A percentile compares a stretch with the other conserved stretches of the same genome.
Evolutionary conservation across 2,329 filamentous ascomycete genomes (phyloP).

Genomic region (Ophiostoma tasmaniense): DNA sequence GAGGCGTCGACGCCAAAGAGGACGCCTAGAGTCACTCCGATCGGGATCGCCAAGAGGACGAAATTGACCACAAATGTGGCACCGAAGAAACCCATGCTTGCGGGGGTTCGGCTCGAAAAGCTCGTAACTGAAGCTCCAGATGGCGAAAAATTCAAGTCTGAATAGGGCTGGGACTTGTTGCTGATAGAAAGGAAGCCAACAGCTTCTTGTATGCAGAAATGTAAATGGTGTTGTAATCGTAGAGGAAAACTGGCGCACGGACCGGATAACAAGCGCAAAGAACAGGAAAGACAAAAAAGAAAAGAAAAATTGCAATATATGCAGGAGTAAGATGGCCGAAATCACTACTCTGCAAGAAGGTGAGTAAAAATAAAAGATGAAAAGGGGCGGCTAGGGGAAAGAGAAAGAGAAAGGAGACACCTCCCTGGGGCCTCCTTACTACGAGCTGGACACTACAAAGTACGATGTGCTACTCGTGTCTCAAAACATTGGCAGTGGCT

Average conservation of each 20-base stretch:
- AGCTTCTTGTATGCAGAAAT: slow-evolving; percentile 4
- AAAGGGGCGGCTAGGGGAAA: background rate
- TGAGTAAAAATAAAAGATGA: background rate
- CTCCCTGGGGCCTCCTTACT: background rate
- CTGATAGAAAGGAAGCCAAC: background rate
- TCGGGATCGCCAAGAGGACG: slow-evolving; percentile 39
- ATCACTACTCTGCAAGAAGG: background rate
- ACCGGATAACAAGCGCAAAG: background rate
- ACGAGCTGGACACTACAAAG: too few relatives aligned
- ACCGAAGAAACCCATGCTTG: slow-evolving; percentile 29
- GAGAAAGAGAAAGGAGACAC: background rate
- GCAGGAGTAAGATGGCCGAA: background rate
- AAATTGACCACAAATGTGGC: slow-evolving; percentile 41
- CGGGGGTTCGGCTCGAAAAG: background rate
- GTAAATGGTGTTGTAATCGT: background rate
- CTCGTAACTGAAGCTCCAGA: background rate
- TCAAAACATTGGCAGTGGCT: background rate
- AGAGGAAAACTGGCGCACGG: background rate
- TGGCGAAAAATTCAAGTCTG: background rate
- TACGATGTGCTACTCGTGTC: background rate
- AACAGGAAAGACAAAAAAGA: background rate
- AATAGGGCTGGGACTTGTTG: background rate
- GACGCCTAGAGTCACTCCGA: slow-evolving; percentile 29
- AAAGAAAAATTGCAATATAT: background rate
- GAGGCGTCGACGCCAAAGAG: slow-evolving; percentile 41